Percentiles rank a stretch among this genome's conserved stretches.
phyloP scores from a whole-genome alignment of 2,329 filamentous ascomycete species.

The Balansia obtecta region DNA sequence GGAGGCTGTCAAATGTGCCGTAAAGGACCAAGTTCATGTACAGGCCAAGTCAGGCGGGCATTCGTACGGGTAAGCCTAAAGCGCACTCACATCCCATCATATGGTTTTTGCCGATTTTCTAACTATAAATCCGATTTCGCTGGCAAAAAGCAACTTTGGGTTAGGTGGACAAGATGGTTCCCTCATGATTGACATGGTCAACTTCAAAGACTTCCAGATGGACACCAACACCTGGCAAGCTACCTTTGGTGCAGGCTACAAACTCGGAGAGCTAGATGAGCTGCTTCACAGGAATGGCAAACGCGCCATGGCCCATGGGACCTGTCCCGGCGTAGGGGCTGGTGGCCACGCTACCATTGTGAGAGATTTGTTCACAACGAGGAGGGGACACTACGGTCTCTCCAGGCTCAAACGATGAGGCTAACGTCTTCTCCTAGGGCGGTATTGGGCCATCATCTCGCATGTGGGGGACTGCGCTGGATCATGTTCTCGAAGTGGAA shows the following conservation, averaged over 20 bases:
- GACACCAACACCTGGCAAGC: conserved; percentile 39
- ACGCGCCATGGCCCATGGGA: conserved; percentile 43
- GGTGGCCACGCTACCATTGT: conserved; percentile 47
- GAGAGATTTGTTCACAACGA: conserved; percentile 11
- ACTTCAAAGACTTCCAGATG: conserved; percentile 41
- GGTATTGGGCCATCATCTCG: conserved; percentile 45
- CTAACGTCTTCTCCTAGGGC: conserved; percentile 24
- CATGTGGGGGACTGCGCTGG: conserved; percentile 45
- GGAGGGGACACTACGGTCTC: neutral
- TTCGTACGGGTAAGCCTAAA: conserved; percentile 41
- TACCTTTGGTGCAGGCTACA: conserved; percentile 39
- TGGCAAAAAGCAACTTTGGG: conserved; percentile 25
- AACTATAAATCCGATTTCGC: no score
- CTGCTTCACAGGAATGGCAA: conserved; percentile 36
- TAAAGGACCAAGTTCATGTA: conserved; percentile 34
- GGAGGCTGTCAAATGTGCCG: conserved; percentile 44
- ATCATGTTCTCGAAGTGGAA: conserved; percentile 41
- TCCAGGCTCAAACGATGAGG: neutral
- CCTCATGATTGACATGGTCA: conserved; percentile 41
- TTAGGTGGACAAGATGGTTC: conserved; percentile 37
- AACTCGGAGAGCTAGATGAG: conserved; percentile 38
- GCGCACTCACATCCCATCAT: neutral
- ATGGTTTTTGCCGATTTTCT: neutral
- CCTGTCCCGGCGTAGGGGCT: conserved; percentile 43
- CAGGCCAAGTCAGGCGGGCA: conserved; percentile 54